These are phyloP conservation scores for Pinus tabuliformis DNA, from an alignment of 75 land plant genomes.

Conservation along the genomic window DNA sequence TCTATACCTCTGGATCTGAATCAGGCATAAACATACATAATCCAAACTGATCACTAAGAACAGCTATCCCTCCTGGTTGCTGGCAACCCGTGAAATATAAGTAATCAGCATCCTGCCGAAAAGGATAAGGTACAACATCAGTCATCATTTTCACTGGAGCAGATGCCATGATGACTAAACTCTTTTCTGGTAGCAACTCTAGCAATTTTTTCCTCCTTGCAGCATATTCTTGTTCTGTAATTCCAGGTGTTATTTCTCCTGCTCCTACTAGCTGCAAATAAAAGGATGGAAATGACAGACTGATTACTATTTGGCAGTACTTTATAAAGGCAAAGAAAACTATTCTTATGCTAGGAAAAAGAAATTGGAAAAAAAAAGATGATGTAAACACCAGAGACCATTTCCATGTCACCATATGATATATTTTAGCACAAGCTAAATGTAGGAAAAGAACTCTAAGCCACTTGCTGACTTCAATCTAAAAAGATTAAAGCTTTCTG, in stretches of 20 bases:
- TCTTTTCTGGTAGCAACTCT: conserved; percentile 66
- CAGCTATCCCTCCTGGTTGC: conserved; percentile 91
- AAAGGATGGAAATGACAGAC: not conserved
- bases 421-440: not conserved
- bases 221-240: conserved; percentile 50
- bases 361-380: not conserved
- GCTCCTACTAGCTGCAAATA: conserved; percentile 50
- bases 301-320: not conserved
- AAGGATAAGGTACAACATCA: conserved; percentile 92
- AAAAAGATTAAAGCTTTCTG: no score
- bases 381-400: not conserved
- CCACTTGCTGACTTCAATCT: not conserved
- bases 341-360: conserved; percentile 1
- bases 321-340: conserved; percentile 3
- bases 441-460: not conserved
- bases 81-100: conserved; percentile 83
- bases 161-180: conserved; percentile 74
- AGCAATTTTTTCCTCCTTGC: conserved; percentile 66
- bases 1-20: conserved; percentile 54
- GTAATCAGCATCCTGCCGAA: conserved; percentile 91
- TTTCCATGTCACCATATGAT: not conserved
- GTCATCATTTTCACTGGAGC: conserved; percentile 94
- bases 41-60: conserved; percentile 61
- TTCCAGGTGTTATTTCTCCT: conserved; percentile 83
- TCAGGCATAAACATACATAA: conserved; percentile 99